These are phyloP conservation scores for Calocybe gangraenosa DNA, from an alignment of 768 basidiomycete species.

Conservation along the genomic window DNA sequence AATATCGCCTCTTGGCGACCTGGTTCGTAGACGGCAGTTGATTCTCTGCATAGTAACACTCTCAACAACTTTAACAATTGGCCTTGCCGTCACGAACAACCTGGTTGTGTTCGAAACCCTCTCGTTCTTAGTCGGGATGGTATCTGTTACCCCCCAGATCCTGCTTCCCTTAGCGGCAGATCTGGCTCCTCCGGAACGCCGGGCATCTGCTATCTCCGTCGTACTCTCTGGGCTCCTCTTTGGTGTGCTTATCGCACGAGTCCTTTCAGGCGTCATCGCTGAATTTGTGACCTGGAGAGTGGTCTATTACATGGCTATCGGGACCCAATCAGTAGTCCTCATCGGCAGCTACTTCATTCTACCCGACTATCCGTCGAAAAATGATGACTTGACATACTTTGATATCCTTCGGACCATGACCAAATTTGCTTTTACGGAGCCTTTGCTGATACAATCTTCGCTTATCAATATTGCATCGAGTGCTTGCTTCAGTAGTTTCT, in stretches of 20 bases:
- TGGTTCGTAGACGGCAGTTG: constrained; percentile 71
- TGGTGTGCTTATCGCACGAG: constrained; percentile 71
- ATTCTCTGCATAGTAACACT: constrained; percentile 53
- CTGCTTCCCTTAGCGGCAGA: constrained; percentile 79
- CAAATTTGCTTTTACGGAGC: constrained; percentile 73
- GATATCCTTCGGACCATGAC: constrained; percentile 74
- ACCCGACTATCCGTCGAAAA: constrained; percentile 85
- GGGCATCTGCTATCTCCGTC: constrained; percentile 74
- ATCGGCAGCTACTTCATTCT: constrained; percentile 57
- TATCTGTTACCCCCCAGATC: constrained; percentile 74
- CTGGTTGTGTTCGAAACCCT: constrained; percentile 61
- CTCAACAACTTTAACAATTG: constrained; percentile 62
- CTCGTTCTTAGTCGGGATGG: constrained; percentile 66
- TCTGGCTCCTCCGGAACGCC: constrained; percentile 67
- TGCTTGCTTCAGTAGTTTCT: constrained; percentile 55
- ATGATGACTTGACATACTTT: constrained; percentile 57
- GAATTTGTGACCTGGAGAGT: constrained; percentile 69
- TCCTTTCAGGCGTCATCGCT: constrained; percentile 71
- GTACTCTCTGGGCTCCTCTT: constrained; percentile 65
- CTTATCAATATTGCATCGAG: constrained; percentile 61
- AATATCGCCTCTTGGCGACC: constrained; percentile 80
- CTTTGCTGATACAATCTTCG: constrained; percentile 65
- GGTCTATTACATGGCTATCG: constrained; percentile 76
- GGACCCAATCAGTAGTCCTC: constrained; percentile 58
- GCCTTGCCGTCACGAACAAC: constrained; percentile 57